phyloP scores from a whole-genome alignment of 164 flowering plant species.

The Magnolia officinalis region DNA sequence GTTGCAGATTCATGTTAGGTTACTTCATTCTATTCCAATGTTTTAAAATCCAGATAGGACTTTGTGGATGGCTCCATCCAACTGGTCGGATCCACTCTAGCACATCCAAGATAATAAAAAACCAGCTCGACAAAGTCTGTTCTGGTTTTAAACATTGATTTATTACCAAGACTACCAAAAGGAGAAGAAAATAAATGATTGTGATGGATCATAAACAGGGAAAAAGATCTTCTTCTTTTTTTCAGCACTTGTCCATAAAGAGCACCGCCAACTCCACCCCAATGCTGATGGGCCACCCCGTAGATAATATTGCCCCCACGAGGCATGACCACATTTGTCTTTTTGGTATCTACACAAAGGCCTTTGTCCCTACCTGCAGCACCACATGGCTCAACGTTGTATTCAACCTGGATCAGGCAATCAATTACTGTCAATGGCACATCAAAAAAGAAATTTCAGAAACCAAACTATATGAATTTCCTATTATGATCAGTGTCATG shows the following conservation, averaged over 20 bases:
- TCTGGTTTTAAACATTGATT: too few species aligned
- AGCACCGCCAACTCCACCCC: slow-evolving; percentile 56
- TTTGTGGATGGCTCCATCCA: too few species aligned
- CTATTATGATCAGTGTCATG: too few species aligned
- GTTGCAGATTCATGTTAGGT: too few species aligned
- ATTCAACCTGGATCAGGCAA: slow-evolving; percentile 54
- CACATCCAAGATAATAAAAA: too few species aligned
- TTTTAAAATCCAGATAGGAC: too few species aligned
- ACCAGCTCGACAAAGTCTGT: too few species aligned
- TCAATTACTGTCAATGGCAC: not conserved
- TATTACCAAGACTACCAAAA: too few species aligned
- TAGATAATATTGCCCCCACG: slow-evolving; percentile 63
- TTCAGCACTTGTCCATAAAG: slow-evolving; percentile 55
- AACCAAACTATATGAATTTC: not conserved
- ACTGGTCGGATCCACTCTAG: too few species aligned
- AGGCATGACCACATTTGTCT: slow-evolving; percentile 42
- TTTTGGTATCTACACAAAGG: slow-evolving; percentile 40
- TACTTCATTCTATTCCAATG: too few species aligned
- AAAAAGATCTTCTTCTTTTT: not conserved
- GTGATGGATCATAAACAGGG: not conserved
- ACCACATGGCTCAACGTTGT: slow-evolving; percentile 50
- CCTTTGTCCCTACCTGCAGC: slow-evolving; percentile 20
- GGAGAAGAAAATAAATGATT: too few species aligned
- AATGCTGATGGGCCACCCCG: slow-evolving; percentile 73
- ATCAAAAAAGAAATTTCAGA: not conserved